Evolutionary conservation across 176 grass and related monocot genomes (phyloP), one percentile per base, ranked within the genome.

Genomic region (Zoysia pacifica): DNA sequence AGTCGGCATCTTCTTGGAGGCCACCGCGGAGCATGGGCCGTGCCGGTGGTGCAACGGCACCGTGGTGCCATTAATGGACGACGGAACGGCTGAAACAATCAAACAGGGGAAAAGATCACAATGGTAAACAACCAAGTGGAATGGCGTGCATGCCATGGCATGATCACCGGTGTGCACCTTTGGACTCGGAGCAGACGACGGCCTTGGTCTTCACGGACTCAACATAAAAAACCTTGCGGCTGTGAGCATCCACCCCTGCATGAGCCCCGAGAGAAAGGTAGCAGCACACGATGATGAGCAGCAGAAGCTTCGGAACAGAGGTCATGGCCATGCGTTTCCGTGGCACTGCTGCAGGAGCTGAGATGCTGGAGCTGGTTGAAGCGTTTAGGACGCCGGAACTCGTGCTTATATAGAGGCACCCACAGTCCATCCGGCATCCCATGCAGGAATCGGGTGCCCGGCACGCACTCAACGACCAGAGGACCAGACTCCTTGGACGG

Each of bases 11-110:
- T 60, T 46, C 64, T 40, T 67, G 43, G 67, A 37, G 2, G 15
- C 19, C 20, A 62, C 48, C 5, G 89, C 86, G 18, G 91, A 91
- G 82, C 94, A 97, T 3, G 84, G 91, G 2, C 94, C 85, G 11
- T 90, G 73, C 38, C 87, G 81, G 79, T 97, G 91, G 60, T 58
- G 75, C 62, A 97, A 54, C 1, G 75, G 51, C 3, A 97, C 14
- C 55, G 85, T 76, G 44, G 63, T 39, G 42, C 79, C 48, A 9
- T 5, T 1, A 0, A 48, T 41, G 15, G 59, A 87, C 0, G 49
- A 87, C 0, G 67, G 28, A 48, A 5, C 6, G 8, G 38, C 85
- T 82, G 79, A 52, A 86, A 19, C 72, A 52, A 75, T 11, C 1
- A 35, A 71, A 60, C 65, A 65, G 1, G 1, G n/a, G 11, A 60